phyloP scores from a whole-genome alignment of 2,329 filamentous ascomycete species.

The Lomentospora prolificans region DNA sequence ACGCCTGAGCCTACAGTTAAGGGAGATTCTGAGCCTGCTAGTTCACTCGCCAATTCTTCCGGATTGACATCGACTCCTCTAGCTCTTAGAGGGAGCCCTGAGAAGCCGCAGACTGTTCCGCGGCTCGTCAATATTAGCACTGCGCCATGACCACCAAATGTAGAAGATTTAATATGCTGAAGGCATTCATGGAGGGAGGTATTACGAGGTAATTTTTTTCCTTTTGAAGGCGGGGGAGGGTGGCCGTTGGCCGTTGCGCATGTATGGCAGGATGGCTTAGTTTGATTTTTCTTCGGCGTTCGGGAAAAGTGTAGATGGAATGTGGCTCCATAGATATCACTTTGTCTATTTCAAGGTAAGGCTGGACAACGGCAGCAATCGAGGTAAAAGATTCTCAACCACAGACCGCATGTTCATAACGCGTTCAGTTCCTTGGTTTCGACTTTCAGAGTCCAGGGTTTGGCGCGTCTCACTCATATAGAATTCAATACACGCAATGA shows the following conservation, averaged over 20 bases:
- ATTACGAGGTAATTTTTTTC: too few relatives aligned
- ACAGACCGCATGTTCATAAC: background rate
- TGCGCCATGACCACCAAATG: too few relatives aligned
- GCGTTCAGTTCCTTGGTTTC: background rate
- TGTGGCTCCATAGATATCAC: background rate
- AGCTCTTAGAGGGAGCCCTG: constrained; percentile 52
- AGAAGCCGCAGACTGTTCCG: constrained; percentile 35
- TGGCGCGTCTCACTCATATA: background rate
- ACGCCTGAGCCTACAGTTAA: background rate
- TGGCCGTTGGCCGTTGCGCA: background rate
- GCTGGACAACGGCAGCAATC: background rate
- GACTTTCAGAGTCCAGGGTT: background rate
- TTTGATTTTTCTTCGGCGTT: constrained; percentile 3
- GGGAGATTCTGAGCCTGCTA: background rate
- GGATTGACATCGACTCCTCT: constrained; percentile 33
- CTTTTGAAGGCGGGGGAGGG: background rate
- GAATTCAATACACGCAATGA: background rate
- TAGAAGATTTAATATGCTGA: too few relatives aligned
- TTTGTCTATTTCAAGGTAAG: background rate
- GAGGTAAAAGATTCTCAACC: background rate
- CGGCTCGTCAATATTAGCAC: constrained; percentile 20
- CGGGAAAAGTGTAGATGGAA: constrained; percentile 2
- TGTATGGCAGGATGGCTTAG: background rate
- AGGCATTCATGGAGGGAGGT: background rate
- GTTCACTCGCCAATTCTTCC: constrained; percentile 12